Base-by-base conservation (phyloP, 208 protist genomes). In the Spongospora subterranea region DNA sequence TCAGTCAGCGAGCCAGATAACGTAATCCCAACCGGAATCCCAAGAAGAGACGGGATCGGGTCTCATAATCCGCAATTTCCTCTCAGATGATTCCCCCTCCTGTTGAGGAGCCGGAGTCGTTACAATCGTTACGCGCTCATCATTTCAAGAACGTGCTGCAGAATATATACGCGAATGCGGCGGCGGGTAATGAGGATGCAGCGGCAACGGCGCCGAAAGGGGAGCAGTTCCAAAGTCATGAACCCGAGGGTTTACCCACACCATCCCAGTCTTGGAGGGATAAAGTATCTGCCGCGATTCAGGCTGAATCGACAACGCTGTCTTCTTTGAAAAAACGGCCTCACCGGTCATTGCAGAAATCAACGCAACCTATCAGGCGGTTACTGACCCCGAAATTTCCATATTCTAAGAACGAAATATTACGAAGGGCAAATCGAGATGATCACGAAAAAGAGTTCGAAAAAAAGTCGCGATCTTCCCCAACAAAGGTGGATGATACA, bases 81-180 rank as follows among this genome's bases (percentile, higher is more conserved):
- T n/a, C n/a, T n/a, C n/a, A n/a, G n/a, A n/a, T n/a, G n/a, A n/a
- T n/a, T n/a, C n/a, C n/a, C n/a, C n/a, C n/a, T n/a, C n/a, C n/a
- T n/a, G n/a, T n/a, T n/a, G n/a, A n/a, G n/a, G n/a, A n/a, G n/a
- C n/a, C 71, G 35, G 71, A 82, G n/a, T 39, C 71, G 71, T n/a
- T 82, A 6, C 17, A 82, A n/a, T 82, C 71, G 71, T 35, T 82
- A 20, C 71, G 71, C 13, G 40, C 71, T 35, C 71, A 82, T 35
- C 71, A 82, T 82, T 82, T 40, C 35, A 82, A 43, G n/a, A 82
- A 82, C n/a, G 71, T 82, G 17, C 71, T 82, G n/a, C 71, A 82
- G 71, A 82, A 6, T n/a, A 43, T 82, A 6, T 82, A 82, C n/a
- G 71, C 71, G n/a, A 82, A 82, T 82, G 71, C 71, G n/a, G 71